Evolutionary conservation across 192 early-diverging fungal species (phyloP).

Genomic region (Mortierella antarctica): DNA sequence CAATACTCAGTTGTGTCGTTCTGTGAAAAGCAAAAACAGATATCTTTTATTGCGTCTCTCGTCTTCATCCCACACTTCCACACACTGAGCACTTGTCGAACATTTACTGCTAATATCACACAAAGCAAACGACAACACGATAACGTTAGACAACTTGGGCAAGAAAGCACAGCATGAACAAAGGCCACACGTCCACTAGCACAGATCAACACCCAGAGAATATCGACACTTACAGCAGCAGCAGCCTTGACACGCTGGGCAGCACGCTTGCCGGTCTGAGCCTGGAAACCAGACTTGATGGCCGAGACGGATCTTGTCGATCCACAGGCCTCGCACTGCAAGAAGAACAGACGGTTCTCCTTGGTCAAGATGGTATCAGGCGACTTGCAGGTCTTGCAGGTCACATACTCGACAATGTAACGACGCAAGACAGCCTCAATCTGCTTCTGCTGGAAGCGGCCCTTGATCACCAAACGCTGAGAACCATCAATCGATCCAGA

Average conservation of each 20-base stretch:
- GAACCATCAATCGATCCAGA: conserved; percentile 93
- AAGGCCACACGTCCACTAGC: no score
- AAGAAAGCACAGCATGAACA: no score
- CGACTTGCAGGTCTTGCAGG: conserved; percentile 99
- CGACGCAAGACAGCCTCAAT: conserved; percentile 97
- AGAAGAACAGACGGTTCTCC: conserved; percentile 96
- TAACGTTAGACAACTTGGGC: no score
- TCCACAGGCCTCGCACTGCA: conserved; percentile 97
- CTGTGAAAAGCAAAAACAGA: not conserved
- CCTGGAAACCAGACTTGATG: conserved; percentile 98
- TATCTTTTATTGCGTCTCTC: conserved; percentile 4
- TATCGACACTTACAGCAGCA: not conserved
- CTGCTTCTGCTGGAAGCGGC: conserved; percentile 98
- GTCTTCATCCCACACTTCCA: not conserved
- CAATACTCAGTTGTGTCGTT: no score
- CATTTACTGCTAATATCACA: no score
- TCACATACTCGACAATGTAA: conserved; percentile 99
- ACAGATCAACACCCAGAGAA: no score
- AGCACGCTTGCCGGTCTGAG: conserved; percentile 73
- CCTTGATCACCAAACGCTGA: conserved; percentile 95
- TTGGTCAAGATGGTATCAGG: conserved; percentile 94
- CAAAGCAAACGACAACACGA: no score
- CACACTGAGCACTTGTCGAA: no score
- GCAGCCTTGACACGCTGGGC: conserved; percentile 39
- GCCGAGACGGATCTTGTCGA: conserved; percentile 94